Percentiles rank a stretch among this genome's conserved stretches.
Conservation (phyloP, 805 yeast genomes). For the Cyberlindnera xishuangbannaensis region DNA sequence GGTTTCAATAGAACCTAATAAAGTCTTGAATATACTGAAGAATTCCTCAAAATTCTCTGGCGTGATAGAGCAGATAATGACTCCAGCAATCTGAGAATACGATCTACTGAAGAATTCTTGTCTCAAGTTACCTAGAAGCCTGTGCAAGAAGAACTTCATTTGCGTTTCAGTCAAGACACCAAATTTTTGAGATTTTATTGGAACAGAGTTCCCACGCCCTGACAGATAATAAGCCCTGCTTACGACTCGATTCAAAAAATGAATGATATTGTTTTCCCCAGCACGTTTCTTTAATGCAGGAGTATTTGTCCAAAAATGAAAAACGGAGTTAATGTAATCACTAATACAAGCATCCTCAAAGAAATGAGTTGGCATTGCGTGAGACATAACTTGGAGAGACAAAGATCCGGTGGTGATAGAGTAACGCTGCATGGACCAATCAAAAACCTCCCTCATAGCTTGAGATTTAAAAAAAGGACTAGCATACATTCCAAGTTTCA, state of each 20-base stretch:
- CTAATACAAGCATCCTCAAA: conserved; percentile 35
- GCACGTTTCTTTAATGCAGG: conserved; percentile 34
- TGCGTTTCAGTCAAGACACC: conserved; percentile 67
- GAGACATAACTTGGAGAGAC: conserved; percentile 46
- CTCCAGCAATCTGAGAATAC: conserved; percentile 38
- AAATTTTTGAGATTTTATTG: conserved; percentile 37
- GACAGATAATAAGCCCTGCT: conserved; percentile 37
- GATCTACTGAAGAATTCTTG: conserved; percentile 29
- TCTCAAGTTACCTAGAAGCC: conserved; percentile 37
- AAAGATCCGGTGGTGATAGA: conserved; percentile 48
- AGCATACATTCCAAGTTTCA: conserved; percentile 48
- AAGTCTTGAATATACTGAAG: conserved; percentile 44
- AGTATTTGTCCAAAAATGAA: conserved; percentile 65
- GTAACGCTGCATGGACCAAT: conserved; percentile 43
- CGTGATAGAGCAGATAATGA: conserved; percentile 58
- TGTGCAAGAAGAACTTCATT: conserved; percentile 52
- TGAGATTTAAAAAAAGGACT: conserved; percentile 45
- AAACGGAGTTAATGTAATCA: conserved; percentile 58
- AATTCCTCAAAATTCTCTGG: conserved; percentile 42
- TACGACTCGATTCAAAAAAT: conserved; percentile 57
- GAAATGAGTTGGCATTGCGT: conserved; percentile 44
- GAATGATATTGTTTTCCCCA: conserved; percentile 59
- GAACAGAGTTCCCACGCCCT: conserved; percentile 25
- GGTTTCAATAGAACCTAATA: conserved; percentile 68
- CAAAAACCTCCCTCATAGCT: conserved; percentile 45